phyloP scores from a whole-genome alignment of 2,329 filamentous ascomycete genomes.

The Colletotrichum karsti region DNA sequence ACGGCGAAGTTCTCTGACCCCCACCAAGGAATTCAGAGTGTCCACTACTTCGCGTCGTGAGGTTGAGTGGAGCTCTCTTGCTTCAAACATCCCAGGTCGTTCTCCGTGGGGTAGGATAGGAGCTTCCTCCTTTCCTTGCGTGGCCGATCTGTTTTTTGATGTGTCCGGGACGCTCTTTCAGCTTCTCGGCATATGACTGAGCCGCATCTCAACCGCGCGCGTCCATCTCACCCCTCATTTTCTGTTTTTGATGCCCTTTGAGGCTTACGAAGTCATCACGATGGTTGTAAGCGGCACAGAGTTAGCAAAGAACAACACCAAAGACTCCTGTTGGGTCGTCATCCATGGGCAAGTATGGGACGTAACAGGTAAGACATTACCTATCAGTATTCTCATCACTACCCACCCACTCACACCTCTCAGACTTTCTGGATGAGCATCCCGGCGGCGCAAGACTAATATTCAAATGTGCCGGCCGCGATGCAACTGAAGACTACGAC shows the following conservation, averaged over 20 bases:
- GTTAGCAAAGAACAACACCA: conserved; percentile 30
- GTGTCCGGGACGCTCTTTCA: not conserved
- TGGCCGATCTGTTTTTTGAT: not conserved
- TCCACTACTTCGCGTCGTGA: not conserved
- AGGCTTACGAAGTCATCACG: not conserved
- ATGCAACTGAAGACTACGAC: conserved; percentile 44
- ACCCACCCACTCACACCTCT: not conserved
- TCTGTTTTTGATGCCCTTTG: not conserved
- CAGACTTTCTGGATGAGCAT: conserved; percentile 41
- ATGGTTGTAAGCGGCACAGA: conserved; percentile 25
- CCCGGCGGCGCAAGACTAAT: conserved; percentile 43
- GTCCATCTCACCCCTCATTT: not conserved
- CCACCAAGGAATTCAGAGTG: not conserved
- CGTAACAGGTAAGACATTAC: conserved; percentile 32
- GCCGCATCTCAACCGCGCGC: not conserved
- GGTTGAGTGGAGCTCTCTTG: not conserved
- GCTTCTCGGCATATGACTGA: not conserved
- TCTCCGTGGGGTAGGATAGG: not conserved
- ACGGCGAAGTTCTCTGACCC: not conserved
- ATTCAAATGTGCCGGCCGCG: conserved; percentile 41
- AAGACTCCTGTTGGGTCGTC: conserved; percentile 32
- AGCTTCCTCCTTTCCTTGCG: too few relatives aligned
- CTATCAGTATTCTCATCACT: accelerated
- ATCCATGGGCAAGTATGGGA: conserved; percentile 32
- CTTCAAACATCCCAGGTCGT: not conserved